Evolutionary conservation across 2,329 filamentous ascomycete species (phyloP).

Genomic region (Dendryphion nanum): DNA sequence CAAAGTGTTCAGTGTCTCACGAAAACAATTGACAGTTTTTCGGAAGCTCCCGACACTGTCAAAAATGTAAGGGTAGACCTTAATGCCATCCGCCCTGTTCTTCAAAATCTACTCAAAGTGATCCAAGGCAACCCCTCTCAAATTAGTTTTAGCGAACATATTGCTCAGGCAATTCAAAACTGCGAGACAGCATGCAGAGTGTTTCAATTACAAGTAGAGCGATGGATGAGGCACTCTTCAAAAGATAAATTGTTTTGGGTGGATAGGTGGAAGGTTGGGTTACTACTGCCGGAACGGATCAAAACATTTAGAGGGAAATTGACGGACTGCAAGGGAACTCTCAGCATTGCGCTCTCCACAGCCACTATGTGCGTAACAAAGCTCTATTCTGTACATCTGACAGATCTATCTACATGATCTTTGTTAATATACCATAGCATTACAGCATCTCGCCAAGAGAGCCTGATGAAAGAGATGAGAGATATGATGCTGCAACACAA

Average conservation of each 20-base stretch:
- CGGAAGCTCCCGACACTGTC: not conserved
- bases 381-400: too few relatives aligned
- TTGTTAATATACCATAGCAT: conserved; percentile 4
- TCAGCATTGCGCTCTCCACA: conserved; percentile 3
- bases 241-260: conserved; percentile 7
- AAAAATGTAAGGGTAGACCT: conserved; percentile 2
- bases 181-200: conserved; percentile 3
- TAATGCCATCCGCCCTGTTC: conserved; percentile 1
- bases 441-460: conserved; percentile 7
- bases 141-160: conserved; percentile 3
- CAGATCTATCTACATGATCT: not conserved
- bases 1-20: not conserved
- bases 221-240: conserved; percentile 5
- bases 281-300: conserved; percentile 6
- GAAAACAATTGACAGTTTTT: not conserved
- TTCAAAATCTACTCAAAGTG: conserved; percentile 4
- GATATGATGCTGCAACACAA: conserved; percentile 9
- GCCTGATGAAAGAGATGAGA: conserved; percentile 8
- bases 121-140: conserved; percentile 2
- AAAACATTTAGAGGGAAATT: conserved; percentile 8
- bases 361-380: conserved; percentile 4
- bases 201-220: conserved; percentile 1
- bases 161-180: conserved; percentile 7
- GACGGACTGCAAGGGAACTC: conserved; percentile 6
- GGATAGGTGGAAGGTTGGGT: conserved; percentile 2